Conservation (phyloP, 73 alveolate genomes). For the Tetrahymena malaccensis region DNA sequence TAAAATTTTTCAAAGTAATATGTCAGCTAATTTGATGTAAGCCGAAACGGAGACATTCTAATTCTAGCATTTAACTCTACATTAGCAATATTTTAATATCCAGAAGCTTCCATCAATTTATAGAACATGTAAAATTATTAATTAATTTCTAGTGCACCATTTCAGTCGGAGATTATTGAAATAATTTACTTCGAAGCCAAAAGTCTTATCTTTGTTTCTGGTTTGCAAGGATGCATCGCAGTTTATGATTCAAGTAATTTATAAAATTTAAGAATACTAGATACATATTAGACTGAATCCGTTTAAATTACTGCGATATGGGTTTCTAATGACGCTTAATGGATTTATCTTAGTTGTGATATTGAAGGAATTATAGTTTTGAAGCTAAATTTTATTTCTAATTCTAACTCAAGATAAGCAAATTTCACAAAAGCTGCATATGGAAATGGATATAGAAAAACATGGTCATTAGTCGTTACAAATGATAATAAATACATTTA, state of each 20-base stretch:
- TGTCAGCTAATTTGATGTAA: too few species aligned
- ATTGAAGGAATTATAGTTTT: neutral
- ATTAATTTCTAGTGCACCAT: too few species aligned
- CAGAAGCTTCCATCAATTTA: too few species aligned
- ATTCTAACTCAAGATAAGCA: neutral
- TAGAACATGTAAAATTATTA: too few species aligned
- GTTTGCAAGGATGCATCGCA: neutral
- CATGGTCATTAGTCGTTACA: neutral
- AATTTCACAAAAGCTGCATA: neutral
- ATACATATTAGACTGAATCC: neutral
- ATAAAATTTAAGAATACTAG: neutral
- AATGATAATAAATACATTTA: neutral
- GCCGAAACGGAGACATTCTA: too few species aligned
- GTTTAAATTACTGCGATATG: neutral
- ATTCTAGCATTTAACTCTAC: too few species aligned
- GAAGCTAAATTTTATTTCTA: neutral
- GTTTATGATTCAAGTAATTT: neutral
- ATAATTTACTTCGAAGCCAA: neutral
- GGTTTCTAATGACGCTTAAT: neutral
- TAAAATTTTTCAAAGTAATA: too few species aligned
- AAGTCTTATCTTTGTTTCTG: neutral
- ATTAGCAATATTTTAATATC: too few species aligned
- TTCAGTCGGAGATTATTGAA: neutral
- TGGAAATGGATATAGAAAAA: neutral
- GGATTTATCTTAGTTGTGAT: neutral